Evolutionary conservation across 495 filamentous ascomycete genomes (phyloP).

Genomic region (Penicillium manginii): DNA sequence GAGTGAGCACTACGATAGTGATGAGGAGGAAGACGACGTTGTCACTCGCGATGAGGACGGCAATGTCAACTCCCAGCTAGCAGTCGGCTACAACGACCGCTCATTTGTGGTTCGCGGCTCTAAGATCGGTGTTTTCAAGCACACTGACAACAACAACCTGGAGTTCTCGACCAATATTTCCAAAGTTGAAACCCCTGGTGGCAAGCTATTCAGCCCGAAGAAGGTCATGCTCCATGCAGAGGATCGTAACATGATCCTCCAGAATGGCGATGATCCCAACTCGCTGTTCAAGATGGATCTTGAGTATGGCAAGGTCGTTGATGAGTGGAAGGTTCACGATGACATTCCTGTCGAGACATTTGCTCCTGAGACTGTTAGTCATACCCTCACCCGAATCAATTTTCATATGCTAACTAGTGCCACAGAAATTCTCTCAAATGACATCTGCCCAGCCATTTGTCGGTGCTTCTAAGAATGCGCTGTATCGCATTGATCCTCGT

Average conservation of each 20-base stretch:
- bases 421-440: slow-evolving; percentile 95
- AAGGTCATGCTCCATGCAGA: slow-evolving; percentile 98
- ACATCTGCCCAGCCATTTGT: slow-evolving; percentile 93
- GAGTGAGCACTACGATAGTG: slow-evolving; percentile 85
- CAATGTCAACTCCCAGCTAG: slow-evolving; percentile 90
- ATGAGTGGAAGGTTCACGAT: slow-evolving; percentile 99
- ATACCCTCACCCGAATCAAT: neutral
- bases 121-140: slow-evolving; percentile 99
- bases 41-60: slow-evolving; percentile 72
- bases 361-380: slow-evolving; percentile 77
- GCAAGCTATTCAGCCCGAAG: slow-evolving; percentile 87
- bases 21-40: slow-evolving; percentile 89
- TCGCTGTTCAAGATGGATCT: slow-evolving; percentile 97
- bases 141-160: slow-evolving; percentile 87
- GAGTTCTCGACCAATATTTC: slow-evolving; percentile 98
- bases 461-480: slow-evolving; percentile 85
- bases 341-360: slow-evolving; percentile 91
- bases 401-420: slow-evolving; percentile 24
- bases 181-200: slow-evolving; percentile 87
- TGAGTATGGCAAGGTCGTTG: slow-evolving; percentile 97
- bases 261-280: slow-evolving; percentile 83
- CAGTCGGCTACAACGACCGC: slow-evolving; percentile 97
- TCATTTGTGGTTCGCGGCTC: slow-evolving; percentile 96
- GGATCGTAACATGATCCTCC: slow-evolving; percentile 90
- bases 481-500: slow-evolving; percentile 94